Evolutionary conservation across 108 stramenopile species (phyloP), one percentile per base, ranked within the genome.

Genomic region (Epipyxis sp.): DNA sequence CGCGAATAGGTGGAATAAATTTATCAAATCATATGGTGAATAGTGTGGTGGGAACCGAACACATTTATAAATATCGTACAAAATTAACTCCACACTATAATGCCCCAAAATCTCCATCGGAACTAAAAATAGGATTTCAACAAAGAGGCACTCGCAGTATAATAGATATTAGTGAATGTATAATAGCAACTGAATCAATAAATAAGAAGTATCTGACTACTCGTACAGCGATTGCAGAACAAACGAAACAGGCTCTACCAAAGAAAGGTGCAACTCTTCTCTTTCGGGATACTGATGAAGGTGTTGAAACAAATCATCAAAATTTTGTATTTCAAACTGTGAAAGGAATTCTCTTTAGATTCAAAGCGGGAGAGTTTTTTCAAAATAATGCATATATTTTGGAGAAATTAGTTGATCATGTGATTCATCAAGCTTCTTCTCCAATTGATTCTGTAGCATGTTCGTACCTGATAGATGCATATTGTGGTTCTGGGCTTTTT

Each of bases 41-140:
- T 44, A 77, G 87, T 1, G 88, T 90, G 1, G 42, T 93, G 3
- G 95, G 95, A 1, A 94, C 93, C n/a, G 94, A 90, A 37, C 86
- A 96, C 59, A 85, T 90, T 2, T 94, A 86, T 77, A 85, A 86
- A 40, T 98, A 98, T 80, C 91, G 97, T 2, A 88, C 86, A 59
- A 98, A 98, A 83, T 84, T 98, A 34, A 98, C 97, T 35, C 97
- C 97, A 0, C 97, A 98, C 78, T 96, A 94, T 79, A 90, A 96
- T 44, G 84, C 87, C 1, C 97, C 95, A 20, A 41, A 88, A 69
- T 6, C n/a, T 37, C 46, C 3, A 13, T 37, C 40, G 6, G 35
- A 27, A 10, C 10, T 37, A 3, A 69, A 82, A 29, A 92, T 94
- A 77, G 95, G 95, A 1, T 96, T 96, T 80, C 91, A 94, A 82